phyloP scores from a whole-genome alignment of 495 filamentous ascomycete species.

The Neurospora sp. region DNA sequence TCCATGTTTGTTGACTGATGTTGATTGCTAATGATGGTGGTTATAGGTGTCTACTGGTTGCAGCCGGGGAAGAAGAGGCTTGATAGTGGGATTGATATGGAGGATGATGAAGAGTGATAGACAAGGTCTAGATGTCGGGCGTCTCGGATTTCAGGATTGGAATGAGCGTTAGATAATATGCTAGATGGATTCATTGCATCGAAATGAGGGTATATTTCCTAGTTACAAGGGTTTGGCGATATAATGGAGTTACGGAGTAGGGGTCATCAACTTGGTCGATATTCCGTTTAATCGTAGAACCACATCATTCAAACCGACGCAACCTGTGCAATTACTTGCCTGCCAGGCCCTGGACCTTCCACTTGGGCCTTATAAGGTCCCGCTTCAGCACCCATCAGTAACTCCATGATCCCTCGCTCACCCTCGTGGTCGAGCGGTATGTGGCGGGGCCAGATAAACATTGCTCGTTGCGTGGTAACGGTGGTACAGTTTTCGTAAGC shows the following conservation, averaged over 20 bases:
- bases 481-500: not conserved
- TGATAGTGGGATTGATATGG: conserved; percentile 6
- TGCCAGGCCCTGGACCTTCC: not conserved
- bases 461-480: not conserved
- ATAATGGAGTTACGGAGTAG: not conserved
- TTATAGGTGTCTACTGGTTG: conserved; percentile 7
- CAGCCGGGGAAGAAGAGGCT: not conserved
- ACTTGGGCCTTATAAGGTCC: not conserved
- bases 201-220: not conserved
- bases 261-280: not conserved
- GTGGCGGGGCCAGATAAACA: not conserved
- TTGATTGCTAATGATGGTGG: not conserved
- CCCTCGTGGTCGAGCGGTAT: no score
- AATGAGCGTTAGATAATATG: not conserved
- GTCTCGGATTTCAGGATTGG: not conserved
- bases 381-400: not conserved
- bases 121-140: not conserved
- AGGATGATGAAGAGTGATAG: not conserved
- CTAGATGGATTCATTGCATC: not conserved
- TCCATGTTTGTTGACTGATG: not conserved
- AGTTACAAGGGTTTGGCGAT: not conserved
- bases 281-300: not conserved
- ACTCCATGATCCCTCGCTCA: no score
- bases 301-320: not conserved
- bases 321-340: not conserved